phyloP scores from a whole-genome alignment of 2,329 filamentous ascomycete species.

The Cladosporium oxysporum region DNA sequence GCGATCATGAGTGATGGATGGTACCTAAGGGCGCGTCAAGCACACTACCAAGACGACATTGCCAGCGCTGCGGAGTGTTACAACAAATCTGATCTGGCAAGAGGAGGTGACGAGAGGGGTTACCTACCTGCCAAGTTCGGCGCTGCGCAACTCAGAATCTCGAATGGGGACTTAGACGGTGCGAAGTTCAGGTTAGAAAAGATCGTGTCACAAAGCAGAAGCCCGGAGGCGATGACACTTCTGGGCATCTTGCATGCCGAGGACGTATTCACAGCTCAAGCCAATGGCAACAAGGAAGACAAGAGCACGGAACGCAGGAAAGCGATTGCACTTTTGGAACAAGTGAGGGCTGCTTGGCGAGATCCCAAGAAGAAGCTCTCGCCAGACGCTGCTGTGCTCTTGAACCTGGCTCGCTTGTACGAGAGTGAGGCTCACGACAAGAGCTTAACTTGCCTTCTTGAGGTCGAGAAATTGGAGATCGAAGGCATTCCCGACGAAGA shows the following conservation, averaged over 20 bases:
- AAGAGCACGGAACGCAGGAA: constrained; percentile 83
- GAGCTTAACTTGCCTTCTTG: constrained; percentile 84
- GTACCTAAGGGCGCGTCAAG: constrained; percentile 90
- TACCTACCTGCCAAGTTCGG: constrained; percentile 95
- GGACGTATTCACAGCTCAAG: constrained; percentile 82
- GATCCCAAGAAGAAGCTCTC: constrained; percentile 81
- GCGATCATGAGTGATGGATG: constrained; percentile 96
- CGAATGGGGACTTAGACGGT: constrained; percentile 81
- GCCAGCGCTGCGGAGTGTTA: constrained; percentile 83
- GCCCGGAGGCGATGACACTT: constrained; percentile 85
- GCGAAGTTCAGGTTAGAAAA: constrained; percentile 94
- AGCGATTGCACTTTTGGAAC: constrained; percentile 80
- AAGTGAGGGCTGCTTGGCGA: constrained; percentile 85
- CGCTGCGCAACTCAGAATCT: constrained; percentile 81
- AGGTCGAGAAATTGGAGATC: constrained; percentile 88
- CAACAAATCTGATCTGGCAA: constrained; percentile 83
- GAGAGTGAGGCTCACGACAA: constrained; percentile 84
- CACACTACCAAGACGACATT: constrained; percentile 77
- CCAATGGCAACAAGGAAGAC: constrained; percentile 75
- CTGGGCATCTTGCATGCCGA: constrained; percentile 91
- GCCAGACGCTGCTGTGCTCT: constrained; percentile 81
- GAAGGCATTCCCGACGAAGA: constrained; percentile 74
- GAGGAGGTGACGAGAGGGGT: constrained; percentile 86
- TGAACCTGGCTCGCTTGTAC: constrained; percentile 90
- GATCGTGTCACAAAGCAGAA: constrained; percentile 82